Evolutionary conservation across 2,329 filamentous ascomycete species (phyloP).

Genomic region (Clarireedia paspali): DNA sequence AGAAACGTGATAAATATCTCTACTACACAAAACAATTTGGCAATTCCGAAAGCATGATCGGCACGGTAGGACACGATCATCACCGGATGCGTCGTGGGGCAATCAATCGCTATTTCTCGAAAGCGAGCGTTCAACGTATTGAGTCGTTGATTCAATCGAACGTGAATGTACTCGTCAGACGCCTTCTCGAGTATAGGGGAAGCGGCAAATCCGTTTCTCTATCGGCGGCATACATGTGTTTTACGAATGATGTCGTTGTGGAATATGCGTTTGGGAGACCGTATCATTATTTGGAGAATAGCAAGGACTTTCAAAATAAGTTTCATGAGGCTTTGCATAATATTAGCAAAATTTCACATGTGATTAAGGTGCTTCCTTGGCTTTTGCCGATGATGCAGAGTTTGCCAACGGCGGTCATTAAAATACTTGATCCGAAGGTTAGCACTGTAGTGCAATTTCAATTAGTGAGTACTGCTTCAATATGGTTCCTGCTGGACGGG

Average conservation of each 20-base stretch:
- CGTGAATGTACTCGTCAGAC: slow-evolving; percentile 7
- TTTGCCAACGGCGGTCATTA: neutral
- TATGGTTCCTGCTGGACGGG: slow-evolving; percentile 21
- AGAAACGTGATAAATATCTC: slow-evolving; percentile 11
- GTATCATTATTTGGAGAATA: slow-evolving; percentile 10
- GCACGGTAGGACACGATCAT: slow-evolving; percentile 14
- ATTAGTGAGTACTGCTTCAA: slow-evolving; percentile 18
- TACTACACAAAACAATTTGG: slow-evolving; percentile 10
- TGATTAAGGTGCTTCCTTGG: neutral
- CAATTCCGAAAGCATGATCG: slow-evolving; percentile 8
- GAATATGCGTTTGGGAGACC: slow-evolving; percentile 23
- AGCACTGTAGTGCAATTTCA: neutral
- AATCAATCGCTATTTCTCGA: slow-evolving; percentile 19
- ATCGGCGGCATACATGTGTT: slow-evolving; percentile 6
- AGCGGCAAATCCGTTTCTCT: slow-evolving; percentile 2
- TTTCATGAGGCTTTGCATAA: neutral
- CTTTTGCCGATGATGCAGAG: neutral
- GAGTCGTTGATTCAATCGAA: slow-evolving; percentile 17
- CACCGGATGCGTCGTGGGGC: slow-evolving; percentile 16
- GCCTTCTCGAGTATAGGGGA: slow-evolving; percentile 8
- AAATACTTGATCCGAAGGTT: neutral
- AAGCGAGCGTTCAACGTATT: slow-evolving; percentile 12
- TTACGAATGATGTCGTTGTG: slow-evolving; percentile 20
- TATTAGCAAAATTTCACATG: slow-evolving; percentile 4
- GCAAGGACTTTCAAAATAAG: slow-evolving; percentile 3